Base-by-base conservation (phyloP, 164 flowering plant species). In the Nymphaea thermarum region DNA sequence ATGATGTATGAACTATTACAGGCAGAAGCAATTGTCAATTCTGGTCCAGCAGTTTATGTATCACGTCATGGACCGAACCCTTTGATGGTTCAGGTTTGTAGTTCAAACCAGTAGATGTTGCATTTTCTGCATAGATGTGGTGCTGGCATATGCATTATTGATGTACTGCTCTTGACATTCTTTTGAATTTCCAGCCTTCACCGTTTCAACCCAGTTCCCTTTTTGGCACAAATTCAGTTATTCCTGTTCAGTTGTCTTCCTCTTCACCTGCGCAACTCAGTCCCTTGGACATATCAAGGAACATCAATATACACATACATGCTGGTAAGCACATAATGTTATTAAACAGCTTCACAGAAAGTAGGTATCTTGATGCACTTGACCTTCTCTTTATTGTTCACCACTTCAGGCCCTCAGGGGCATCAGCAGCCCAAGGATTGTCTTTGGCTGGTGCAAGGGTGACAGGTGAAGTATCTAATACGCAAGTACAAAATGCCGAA, bases 41-140 rank as follows among this genome's bases (percentile, higher is more conserved):
- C 98, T 77, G 99, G 99, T 18, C 98, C 94, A 63, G 93, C 99
- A 42, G 88, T 92, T 64, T 95, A 92, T 75, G 85, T 95, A 71
- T 87, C 98, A 71, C 81, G 93, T 43, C 73, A 83, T 25, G 97
- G 98, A 62, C 97, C 99, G 36, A 90, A 90, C 83, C 97, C 97
- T 62, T 84, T 92, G 59, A 95, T 95, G 99, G 99, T 89, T 70
- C 99, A 95, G 97, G 99, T 79, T 72, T 51, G 36, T 51, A 51
- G 15, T 15, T 51, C 14, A 15, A 51, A 3, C 12, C 57, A 25
- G 36, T 25, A 25, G 36, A 25, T 25, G 36, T 25, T 25, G 36
- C 36, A 25, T 25, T 25, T 25, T 25, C 36, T 25, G 36, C 36
- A 25, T 25, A 25, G 36, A 25, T 25, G 36, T 25, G 36, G 1